Base-by-base conservation (phyloP, 2,329 filamentous ascomycete genomes). In the Sarocladiaceae sp. region DNA sequence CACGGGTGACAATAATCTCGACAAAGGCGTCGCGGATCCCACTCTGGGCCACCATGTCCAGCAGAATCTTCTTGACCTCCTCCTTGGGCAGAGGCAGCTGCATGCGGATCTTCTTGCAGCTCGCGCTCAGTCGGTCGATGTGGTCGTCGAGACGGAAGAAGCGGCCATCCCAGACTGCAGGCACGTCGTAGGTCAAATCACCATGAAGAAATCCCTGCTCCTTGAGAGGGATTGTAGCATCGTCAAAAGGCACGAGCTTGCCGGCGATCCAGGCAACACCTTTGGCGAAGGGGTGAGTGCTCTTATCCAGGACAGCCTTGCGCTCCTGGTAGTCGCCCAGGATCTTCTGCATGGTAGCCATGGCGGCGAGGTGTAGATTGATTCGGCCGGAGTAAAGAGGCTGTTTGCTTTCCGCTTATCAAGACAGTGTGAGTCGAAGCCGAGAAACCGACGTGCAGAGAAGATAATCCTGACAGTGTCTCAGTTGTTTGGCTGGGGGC, bases 61-160 rank as follows among this genome's bases (percentile, higher is more conserved):
- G 26, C 0, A 74, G 53, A 3, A 62, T 66, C 0, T 48, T 40
- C 52, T 64, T 62, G 16, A 73, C 54, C 43, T 69, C 55, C 0
- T 65, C 60, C 0, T 57, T 56, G 0, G 68, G 58, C 0, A 73
- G 43, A 0, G 72, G 72, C 1, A 73, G 49, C 20, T 55, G 53
- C 2, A 74, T 57, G 1, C 70, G 64, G 41, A 75, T 56, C 54
- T 75, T 74, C 7, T 47, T 50, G 50, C 69, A 72, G 52, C 63
- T 69, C 0, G 50, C 50, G n/a, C 68, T 61, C 1, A 75, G 55
- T 5, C 72, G 65, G 16, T 54, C 51, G 2, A 74, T 50, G 48
- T 74, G 72, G 45, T 74, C 69, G 33, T 73, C 68, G 0, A 75
- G 65, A 1, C 72, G 70, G 57, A 75, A 74, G 52, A 71, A 71